Percentiles rank a stretch among this genome's conserved stretches.
phyloP scores from a whole-genome alignment of 768 basidiomycete genomes.

The Collybiopsis confluens region DNA sequence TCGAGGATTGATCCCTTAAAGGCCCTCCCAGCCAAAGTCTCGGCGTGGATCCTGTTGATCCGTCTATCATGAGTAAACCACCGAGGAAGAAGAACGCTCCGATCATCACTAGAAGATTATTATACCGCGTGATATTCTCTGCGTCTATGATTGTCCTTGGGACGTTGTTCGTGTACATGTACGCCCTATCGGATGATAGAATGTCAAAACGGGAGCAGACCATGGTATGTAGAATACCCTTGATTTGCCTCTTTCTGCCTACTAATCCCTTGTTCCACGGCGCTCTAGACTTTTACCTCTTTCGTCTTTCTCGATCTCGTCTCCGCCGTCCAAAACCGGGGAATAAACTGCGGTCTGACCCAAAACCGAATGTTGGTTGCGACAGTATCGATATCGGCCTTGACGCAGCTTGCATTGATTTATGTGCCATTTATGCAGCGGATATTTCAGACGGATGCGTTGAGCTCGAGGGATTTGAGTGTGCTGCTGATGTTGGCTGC shows the following conservation, averaged over 20 bases:
- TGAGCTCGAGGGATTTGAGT: constrained; percentile 62
- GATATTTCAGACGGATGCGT: constrained; percentile 89
- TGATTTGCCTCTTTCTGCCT: neutral
- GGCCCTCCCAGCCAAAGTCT: constrained; percentile 94
- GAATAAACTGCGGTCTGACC: constrained; percentile 76
- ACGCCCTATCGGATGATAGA: constrained; percentile 77
- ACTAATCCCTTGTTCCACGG: constrained; percentile 8
- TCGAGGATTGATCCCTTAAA: constrained; percentile 21
- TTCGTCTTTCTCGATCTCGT: constrained; percentile 97
- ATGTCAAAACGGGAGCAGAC: constrained; percentile 91
- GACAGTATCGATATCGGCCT: constrained; percentile 82
- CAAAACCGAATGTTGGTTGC: constrained; percentile 88
- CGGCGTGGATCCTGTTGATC: constrained; percentile 95
- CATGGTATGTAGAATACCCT: constrained; percentile 59
- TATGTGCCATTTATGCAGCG: constrained; percentile 90
- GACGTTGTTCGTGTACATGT: constrained; percentile 82
- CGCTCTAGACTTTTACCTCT: constrained; percentile 84
- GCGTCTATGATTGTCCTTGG: constrained; percentile 89
- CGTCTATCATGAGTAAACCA: constrained; percentile 86
- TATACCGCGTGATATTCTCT: constrained; percentile 85
- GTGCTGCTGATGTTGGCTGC: constrained; percentile 66
- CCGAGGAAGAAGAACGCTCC: constrained; percentile 91
- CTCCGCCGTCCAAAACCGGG: constrained; percentile 92
- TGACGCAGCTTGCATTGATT: constrained; percentile 80
- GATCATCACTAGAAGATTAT: constrained; percentile 71